phyloP scores from a whole-genome alignment of 129 eudicot species.

The Escallonia herrerae region DNA sequence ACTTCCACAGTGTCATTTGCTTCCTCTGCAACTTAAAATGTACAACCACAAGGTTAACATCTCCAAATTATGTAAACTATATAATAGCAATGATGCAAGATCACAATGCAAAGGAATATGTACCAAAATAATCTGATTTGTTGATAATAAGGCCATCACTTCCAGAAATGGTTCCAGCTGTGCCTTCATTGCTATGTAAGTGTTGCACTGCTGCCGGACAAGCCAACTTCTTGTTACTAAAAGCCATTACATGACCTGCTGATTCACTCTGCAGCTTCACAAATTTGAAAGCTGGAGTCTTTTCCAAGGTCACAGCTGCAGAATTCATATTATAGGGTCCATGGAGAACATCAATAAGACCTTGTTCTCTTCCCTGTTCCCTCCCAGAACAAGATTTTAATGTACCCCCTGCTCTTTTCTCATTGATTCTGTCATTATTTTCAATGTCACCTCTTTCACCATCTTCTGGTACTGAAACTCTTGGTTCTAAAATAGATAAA shows the following conservation, averaged over 20 bases:
- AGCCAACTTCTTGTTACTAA: neutral
- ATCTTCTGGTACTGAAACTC: neutral
- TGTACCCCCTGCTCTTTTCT: neutral
- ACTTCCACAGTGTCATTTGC: too few species aligned
- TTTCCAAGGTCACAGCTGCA: neutral
- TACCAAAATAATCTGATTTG: too few species aligned
- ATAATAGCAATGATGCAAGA: too few species aligned
- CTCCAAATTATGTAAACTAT: too few species aligned
- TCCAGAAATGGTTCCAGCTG: conserved; percentile 8
- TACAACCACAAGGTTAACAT: too few species aligned
- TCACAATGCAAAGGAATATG: too few species aligned
- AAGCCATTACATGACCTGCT: neutral
- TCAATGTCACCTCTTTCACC: neutral
- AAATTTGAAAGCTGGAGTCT: too few species aligned
- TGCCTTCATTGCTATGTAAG: conserved; percentile 3
- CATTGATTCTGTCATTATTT: neutral
- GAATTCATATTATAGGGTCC: neutral
- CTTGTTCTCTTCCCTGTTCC: neutral
- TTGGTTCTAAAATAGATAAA: neutral
- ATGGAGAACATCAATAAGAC: neutral
- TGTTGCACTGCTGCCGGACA: conserved; percentile 2
- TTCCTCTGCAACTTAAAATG: too few species aligned
- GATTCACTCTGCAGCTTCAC: neutral
- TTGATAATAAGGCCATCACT: neutral
- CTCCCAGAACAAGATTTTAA: neutral